Conservation (phyloP, 2,329 filamentous ascomycete genomes). For the Ophiostoma piceae region DNA sequence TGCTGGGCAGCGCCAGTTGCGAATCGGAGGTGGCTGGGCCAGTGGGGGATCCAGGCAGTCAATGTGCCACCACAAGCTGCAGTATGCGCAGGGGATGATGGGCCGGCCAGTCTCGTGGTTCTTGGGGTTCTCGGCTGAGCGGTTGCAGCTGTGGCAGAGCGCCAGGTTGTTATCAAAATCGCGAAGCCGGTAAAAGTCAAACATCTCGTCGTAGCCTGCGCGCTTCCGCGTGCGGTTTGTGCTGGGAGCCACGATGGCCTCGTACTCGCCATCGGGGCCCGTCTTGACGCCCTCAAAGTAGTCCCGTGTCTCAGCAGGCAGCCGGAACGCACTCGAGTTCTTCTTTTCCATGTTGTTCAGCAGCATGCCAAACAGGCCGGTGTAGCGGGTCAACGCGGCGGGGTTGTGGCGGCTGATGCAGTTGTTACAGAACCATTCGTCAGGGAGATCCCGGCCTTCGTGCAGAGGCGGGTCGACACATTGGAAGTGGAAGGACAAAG, state of each 20-base stretch:
- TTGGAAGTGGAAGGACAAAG: slow-evolving; percentile 80
- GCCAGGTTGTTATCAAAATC: slow-evolving; percentile 70
- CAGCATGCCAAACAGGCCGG: slow-evolving; percentile 57
- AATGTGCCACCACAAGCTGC: slow-evolving; percentile 78
- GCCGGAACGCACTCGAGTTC: slow-evolving; percentile 65
- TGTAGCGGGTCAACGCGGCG: slow-evolving; percentile 43
- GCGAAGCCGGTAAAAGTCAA: slow-evolving; percentile 63
- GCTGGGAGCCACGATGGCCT: slow-evolving; percentile 49
- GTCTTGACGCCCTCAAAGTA: slow-evolving; percentile 76
- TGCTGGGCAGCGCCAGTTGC: slow-evolving; percentile 82
- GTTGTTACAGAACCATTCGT: slow-evolving; percentile 81
- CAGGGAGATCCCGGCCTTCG: slow-evolving; percentile 56
- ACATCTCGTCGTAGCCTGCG: slow-evolving; percentile 55
- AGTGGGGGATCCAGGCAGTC: slow-evolving; percentile 86
- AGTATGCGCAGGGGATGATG: slow-evolving; percentile 83
- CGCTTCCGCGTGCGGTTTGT: slow-evolving; percentile 8
- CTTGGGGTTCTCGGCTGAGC: slow-evolving; percentile 47
- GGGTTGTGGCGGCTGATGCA: slow-evolving; percentile 53
- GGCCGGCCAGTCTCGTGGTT: slow-evolving; percentile 42
- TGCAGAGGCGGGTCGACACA: slow-evolving; percentile 79
- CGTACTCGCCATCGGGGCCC: slow-evolving; percentile 72
- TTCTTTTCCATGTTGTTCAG: slow-evolving; percentile 60
- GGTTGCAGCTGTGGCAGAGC: slow-evolving; percentile 71
- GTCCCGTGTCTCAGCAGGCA: slow-evolving; percentile 66
- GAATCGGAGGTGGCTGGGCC: slow-evolving; percentile 68